Percentiles rank a stretch among this genome's conserved stretches.
Conservation (phyloP, 106 monocot genomes). For the Gastrodia elata region DNA sequence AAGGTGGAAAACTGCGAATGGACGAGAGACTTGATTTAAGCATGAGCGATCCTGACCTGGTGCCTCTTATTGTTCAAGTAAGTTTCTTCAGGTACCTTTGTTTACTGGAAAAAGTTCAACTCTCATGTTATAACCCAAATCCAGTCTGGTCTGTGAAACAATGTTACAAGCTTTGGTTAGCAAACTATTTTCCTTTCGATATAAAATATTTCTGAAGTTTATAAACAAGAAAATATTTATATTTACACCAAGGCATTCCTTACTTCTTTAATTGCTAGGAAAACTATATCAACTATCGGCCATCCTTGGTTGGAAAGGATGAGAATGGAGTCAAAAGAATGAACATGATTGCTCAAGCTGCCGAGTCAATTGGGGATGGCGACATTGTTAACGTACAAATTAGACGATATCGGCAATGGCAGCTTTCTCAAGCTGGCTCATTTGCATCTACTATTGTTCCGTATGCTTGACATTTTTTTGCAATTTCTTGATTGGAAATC, state of each 20-base stretch:
- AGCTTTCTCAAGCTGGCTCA: slow-evolving; percentile 76
- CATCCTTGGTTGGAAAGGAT: slow-evolving; percentile 61
- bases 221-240: background rate
- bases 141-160: background rate
- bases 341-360: slow-evolving; percentile 68
- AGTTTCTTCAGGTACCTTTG: background rate
- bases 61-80: slow-evolving; percentile 98
- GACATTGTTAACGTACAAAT: slow-evolving; percentile 94
- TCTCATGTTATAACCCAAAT: background rate
- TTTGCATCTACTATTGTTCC: slow-evolving; percentile 86
- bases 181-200: background rate
- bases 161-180: background rate
- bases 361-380: slow-evolving; percentile 82
- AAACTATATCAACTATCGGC: slow-evolving; percentile 97
- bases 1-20: slow-evolving; percentile 87
- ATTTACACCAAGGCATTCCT: background rate
- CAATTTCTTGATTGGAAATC: slow-evolving; percentile 1
- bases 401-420: slow-evolving; percentile 96
- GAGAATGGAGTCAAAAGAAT: slow-evolving; percentile 83
- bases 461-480: slow-evolving; percentile 30
- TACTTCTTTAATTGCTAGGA: slow-evolving; percentile 40
- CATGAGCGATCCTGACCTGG: slow-evolving; percentile 96
- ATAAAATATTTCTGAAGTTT: background rate
- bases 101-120: background rate
- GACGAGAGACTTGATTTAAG: slow-evolving; percentile 94